Conservation (phyloP, 768 basidiomycete genomes). For the Hygrophorus russula region DNA sequence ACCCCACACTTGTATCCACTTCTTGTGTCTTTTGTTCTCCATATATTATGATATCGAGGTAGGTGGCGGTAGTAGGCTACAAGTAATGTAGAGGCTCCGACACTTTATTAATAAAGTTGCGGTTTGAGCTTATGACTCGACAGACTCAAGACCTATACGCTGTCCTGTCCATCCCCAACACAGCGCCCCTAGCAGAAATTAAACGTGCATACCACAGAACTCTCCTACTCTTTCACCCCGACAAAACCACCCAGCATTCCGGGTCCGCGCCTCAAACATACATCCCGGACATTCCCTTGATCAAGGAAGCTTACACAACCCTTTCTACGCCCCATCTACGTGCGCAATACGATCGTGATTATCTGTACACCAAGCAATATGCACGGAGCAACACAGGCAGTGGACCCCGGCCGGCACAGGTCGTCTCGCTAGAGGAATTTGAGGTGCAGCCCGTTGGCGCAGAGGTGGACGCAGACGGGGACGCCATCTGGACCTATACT, state of each 20-base stretch:
- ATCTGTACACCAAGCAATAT: conserved; percentile 2
- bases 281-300: conserved; percentile 28
- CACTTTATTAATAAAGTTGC: too few relatives aligned
- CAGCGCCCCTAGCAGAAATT: conserved; percentile 43
- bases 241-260: conserved; percentile 16
- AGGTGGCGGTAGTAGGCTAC: neutral
- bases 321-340: conserved; percentile 43
- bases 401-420: conserved; percentile 60
- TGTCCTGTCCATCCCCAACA: conserved; percentile 38
- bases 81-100: neutral
- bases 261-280: neutral
- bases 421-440: conserved; percentile 73
- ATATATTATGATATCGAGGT: too few relatives aligned
- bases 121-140: neutral
- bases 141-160: conserved; percentile 41
- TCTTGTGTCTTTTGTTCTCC: too few relatives aligned
- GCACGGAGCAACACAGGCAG: neutral
- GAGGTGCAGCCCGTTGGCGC: conserved; percentile 15
- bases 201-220: conserved; percentile 60
- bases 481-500: conserved; percentile 38
- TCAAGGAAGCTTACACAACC: conserved; percentile 59
- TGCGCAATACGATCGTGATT: conserved; percentile 33
- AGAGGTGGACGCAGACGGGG: conserved; percentile 14
- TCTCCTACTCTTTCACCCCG: conserved; percentile 55
- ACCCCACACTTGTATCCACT: too few relatives aligned